Conservation (phyloP, 805 yeast genomes). For the Saturnispora zaruensis region DNA sequence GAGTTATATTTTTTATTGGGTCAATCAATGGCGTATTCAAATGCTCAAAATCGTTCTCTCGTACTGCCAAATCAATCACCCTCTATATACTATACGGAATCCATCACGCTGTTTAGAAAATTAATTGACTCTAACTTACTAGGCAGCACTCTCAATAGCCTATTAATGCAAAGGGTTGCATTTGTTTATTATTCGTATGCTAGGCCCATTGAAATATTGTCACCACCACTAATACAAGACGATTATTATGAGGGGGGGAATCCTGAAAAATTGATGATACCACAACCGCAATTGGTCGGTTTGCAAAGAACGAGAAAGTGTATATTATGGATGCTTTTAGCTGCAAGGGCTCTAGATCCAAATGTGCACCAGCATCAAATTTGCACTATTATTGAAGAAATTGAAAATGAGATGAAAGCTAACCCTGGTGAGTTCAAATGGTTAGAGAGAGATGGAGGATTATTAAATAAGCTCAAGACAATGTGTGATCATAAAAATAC, state of each 20-base stretch:
- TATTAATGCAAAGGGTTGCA: conserved; percentile 31
- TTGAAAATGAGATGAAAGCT: conserved; percentile 14
- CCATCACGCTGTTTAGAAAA: conserved; percentile 37
- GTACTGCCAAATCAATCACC: neutral
- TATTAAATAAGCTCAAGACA: conserved; percentile 18
- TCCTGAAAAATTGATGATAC: conserved; percentile 24
- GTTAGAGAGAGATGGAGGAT: conserved; percentile 23
- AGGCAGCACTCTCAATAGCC: conserved; percentile 36
- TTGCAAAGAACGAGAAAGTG: conserved; percentile 62
- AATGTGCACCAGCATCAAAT: conserved; percentile 22
- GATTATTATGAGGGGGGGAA: conserved; percentile 31
- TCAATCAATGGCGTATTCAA: conserved; percentile 24
- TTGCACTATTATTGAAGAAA: conserved; percentile 17
- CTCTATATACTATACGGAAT: conserved; percentile 38
- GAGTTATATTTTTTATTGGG: conserved; percentile 51
- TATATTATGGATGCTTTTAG: conserved; percentile 65
- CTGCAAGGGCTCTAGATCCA: conserved; percentile 63
- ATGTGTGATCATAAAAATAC: neutral
- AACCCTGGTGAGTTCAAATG: conserved; percentile 13
- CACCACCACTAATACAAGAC: neutral
- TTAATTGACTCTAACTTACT: conserved; percentile 37
- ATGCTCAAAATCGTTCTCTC: neutral
- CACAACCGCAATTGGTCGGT: conserved; percentile 39
- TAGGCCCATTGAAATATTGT: conserved; percentile 13
- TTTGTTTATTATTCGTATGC: conserved; percentile 24